phyloP scores from a whole-genome alignment of 169 alveolate genomes.

The Blepharisma undulans region DNA sequence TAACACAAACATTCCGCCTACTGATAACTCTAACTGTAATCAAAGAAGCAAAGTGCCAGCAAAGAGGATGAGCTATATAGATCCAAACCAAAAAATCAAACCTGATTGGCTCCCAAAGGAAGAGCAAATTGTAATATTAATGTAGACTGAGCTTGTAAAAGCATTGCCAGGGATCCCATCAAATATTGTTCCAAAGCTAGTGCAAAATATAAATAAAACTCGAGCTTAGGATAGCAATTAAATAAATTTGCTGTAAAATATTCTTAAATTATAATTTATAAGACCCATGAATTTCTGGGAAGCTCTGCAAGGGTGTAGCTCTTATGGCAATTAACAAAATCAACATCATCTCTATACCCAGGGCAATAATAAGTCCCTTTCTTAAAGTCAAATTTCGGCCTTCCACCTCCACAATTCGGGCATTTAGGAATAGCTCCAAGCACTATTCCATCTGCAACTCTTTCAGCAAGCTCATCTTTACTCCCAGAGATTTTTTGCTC shows the following conservation, averaged over 20 bases:
- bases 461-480: conserved; percentile 52
- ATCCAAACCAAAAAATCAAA: background rate
- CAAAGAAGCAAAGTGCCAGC: background rate
- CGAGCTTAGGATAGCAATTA: background rate
- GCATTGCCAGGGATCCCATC: conserved; percentile 6
- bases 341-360: conserved; percentile 44
- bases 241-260: background rate
- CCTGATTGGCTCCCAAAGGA: background rate
- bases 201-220: background rate
- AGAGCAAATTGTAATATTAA: background rate
- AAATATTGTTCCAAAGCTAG: background rate
- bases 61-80: background rate
- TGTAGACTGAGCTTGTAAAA: background rate
- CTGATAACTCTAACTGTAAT: background rate
- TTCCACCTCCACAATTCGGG: conserved; percentile 59
- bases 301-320: background rate
- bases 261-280: too few species aligned
- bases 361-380: conserved; percentile 56
- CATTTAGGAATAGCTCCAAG: conserved; percentile 65
- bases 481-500: conserved; percentile 52
- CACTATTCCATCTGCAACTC: conserved; percentile 57
- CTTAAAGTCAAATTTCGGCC: conserved; percentile 47
- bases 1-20: background rate
- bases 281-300: background rate
- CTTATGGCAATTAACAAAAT: conserved; percentile 30